Base-by-base conservation (phyloP, 495 filamentous ascomycete species). In the Cercophora samala region DNA sequence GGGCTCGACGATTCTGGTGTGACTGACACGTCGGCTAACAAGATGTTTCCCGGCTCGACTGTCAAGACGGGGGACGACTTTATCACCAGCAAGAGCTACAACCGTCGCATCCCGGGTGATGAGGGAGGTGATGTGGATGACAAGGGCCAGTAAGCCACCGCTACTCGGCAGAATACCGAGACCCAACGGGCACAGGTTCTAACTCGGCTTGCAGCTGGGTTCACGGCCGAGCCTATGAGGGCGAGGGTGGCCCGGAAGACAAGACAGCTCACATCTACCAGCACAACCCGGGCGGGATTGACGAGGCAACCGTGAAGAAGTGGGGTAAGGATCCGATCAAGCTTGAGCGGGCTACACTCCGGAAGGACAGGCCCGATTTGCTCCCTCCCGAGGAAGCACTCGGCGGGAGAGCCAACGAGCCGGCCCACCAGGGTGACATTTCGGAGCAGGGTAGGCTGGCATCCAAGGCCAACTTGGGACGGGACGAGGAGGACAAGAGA, bases 121-220 rank as follows among this genome's bases (percentile, higher is more conserved):
- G 78, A 81, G 60, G 78, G 78, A n/a, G 79, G 79, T 0, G 71
- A 70, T 13, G 26, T 76, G 5, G 78, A 80, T 67, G 73, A 73
- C 8, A 73, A 68, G 22, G 76, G 77, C 24, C 69, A 74, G 79
- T 81, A 66, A 65, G 71, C 22, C 37, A 46, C 13, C 11, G 15
- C 13, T 46, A 13, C 37, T 9, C 37, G 37, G 13, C 6, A 17
- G 26, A 8, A 29, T 4, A 5, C 4, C 37, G 13, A 17, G 3
- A 17, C 11, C 2, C 6, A 46, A 46, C 5, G 37, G 8, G 29
- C 29, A 3, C 8, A 46, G 37, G 37, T 5, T 2, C 37, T 46
- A 3, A 46, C 37, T 9, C 6, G 37, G 11, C 23, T 51, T 29
- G 29, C 37, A 72, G 70, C 22, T 58, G 65, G 42, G 9, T 70